Evolutionary conservation across 1,284 basidiomycete species (phyloP).

Genomic region (Ceratobasidium sp.): DNA sequence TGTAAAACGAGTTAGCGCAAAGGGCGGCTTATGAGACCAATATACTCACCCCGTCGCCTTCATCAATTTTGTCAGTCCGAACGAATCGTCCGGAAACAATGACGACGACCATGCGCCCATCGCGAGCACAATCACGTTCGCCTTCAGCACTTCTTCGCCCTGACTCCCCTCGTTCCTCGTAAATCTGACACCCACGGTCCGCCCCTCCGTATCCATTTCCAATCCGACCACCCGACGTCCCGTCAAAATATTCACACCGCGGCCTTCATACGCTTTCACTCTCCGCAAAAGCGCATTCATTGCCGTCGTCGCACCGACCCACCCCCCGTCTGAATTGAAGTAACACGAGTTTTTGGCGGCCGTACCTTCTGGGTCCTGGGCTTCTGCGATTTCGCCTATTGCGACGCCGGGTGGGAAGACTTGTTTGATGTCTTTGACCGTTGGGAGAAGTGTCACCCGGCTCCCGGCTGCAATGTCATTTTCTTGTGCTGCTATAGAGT

Average conservation of each 20-base stretch:
- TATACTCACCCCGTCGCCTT: conserved; percentile 73
- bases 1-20: conserved; percentile 52
- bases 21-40: conserved; percentile 4
- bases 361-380: conserved; percentile 28
- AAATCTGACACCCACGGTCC: conserved; percentile 72
- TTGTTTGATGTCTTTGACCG: conserved; percentile 26
- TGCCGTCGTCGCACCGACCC: conserved; percentile 83
- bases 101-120: conserved; percentile 87
- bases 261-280: conserved; percentile 68
- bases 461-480: conserved; percentile 51
- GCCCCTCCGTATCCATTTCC: conserved; percentile 52
- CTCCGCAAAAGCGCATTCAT: conserved; percentile 67
- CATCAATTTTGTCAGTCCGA: conserved; percentile 61
- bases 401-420: conserved; percentile 60
- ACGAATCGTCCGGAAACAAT: conserved; percentile 63
- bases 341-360: conserved; percentile 61
- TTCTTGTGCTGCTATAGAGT: conserved; percentile 55
- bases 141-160: conserved; percentile 50
- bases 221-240: conserved; percentile 46
- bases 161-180: conserved; percentile 65
- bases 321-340: conserved; percentile 82
- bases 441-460: conserved; percentile 26
- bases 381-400: conserved; percentile 46
- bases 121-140: conserved; percentile 71
- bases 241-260: conserved; percentile 52